phyloP scores from a whole-genome alignment of 116 monocot genomes.

The Dioscorea cayenensis region DNA sequence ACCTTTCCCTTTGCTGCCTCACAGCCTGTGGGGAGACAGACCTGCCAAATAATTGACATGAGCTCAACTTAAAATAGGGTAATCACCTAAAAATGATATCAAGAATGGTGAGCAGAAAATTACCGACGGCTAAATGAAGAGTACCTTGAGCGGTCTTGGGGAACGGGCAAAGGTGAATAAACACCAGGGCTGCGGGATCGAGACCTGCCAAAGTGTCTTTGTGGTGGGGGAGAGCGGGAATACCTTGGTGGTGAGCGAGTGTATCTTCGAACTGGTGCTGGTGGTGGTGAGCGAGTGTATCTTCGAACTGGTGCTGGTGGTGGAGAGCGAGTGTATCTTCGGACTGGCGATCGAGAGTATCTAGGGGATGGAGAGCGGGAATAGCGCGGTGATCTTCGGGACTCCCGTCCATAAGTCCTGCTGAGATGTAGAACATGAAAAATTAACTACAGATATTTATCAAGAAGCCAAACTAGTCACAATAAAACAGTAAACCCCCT shows the following conservation, averaged over 20 bases:
- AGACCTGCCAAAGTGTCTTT: too few species aligned
- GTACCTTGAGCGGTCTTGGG: too few species aligned
- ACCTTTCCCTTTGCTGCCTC: too few species aligned
- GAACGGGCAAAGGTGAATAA: too few species aligned
- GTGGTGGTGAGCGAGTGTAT: not conserved
- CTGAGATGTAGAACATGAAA: not conserved
- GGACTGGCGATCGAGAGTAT: not conserved
- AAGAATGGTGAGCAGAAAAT: too few species aligned
- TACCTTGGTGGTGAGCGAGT: not conserved
- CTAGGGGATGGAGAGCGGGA: constrained; percentile 39
- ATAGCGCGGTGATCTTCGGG: constrained; percentile 26
- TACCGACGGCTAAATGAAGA: too few species aligned
- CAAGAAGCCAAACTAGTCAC: too few species aligned
- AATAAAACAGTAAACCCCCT: not conserved
- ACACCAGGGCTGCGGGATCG: too few species aligned
- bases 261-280: not conserved
- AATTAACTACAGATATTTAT: not conserved
- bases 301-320: not conserved
- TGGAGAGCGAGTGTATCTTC: not conserved
- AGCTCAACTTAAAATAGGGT: too few species aligned
- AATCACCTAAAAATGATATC: too few species aligned
- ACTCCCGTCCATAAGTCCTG: constrained; percentile 11
- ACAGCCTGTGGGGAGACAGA: too few species aligned
- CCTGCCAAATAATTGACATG: too few species aligned
- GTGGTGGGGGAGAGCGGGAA: not conserved